Evolutionary conservation across 176 grass and related monocot genomes (phyloP).

Genomic region (Otatea glauca): DNA sequence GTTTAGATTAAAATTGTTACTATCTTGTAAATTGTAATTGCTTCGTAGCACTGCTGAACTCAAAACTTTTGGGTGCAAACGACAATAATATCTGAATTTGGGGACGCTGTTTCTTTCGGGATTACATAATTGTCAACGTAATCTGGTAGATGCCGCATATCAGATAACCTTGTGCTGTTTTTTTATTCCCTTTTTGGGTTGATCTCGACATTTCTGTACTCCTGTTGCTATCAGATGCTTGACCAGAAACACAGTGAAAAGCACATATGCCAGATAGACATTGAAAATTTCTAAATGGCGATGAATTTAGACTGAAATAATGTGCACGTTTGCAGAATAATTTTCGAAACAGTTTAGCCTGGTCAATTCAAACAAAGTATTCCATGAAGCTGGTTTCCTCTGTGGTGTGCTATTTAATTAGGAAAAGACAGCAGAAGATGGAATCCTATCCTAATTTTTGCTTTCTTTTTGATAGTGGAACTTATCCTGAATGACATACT

Average conservation of each 20-base stretch:
- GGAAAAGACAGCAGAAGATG: background rate
- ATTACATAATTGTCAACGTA: background rate
- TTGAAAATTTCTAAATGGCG: background rate
- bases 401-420: background rate
- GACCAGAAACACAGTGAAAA: background rate
- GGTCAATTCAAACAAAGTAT: background rate
- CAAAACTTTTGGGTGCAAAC: background rate
- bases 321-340: background rate
- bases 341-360: background rate
- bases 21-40: background rate
- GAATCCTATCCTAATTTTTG: background rate
- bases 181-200: conserved; percentile 4
- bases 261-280: background rate
- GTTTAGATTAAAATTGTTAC: background rate
- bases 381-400: background rate
- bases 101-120: background rate
- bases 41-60: background rate
- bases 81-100: background rate
- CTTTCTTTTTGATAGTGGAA: background rate
- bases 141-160: background rate
- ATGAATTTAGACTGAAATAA: background rate
- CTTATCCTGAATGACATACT: background rate
- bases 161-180: background rate
- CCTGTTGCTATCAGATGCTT: background rate
- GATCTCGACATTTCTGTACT: conserved; percentile 13